Evolutionary conservation across 78 protist genomes (phyloP), one percentile per base, ranked within the genome.

Genomic region (Dictyostelium citrinum): DNA sequence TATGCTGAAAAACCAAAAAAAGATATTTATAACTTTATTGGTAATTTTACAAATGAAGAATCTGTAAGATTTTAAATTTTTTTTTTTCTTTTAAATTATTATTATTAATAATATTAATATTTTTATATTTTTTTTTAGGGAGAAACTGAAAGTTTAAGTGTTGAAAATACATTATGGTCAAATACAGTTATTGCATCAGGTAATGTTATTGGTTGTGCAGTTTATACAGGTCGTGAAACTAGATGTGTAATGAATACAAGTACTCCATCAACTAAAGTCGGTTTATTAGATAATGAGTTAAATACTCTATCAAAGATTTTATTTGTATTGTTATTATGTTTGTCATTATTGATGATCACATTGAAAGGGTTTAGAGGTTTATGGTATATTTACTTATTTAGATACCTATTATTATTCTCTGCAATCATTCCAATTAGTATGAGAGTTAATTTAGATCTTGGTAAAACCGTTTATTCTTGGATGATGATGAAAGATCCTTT

Each of bases 111-210:
- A 37, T 37, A 37, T 37, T 37, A 37, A 37, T 3, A 37, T 37
- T 5, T 39, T 39, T 39, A 39, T n/a, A n/a, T 14, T 49, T 49
- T 55, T 16, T 14, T 33, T 12, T 70, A 70, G 41, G 49, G 49
- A 14, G 95, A 90, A 27, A 84, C 91, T 20, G 99, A 99, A 79
- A 88, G 98, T 9, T 79, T 99, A 27, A 90, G 82, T 60, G 91
- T 98, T 7, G 99, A 98, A 8, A 98, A 99, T 91, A 97, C 99
- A 6, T 96, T 99, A 9, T 99, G 99, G 99, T 93, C 98, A n/a
- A 97, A 95, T 71, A 97, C 99, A 31, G 99, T 98, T 14, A 84
- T 99, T 33, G 99, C 99, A 6, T 33, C 96, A 16, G 99, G 99
- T 45, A 77, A 55, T 68, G 91, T 95, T 22, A 90, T 95, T 51